Base-by-base conservation (phyloP, 148 eudicot genomes). In the Fagopyrum esculentum region DNA sequence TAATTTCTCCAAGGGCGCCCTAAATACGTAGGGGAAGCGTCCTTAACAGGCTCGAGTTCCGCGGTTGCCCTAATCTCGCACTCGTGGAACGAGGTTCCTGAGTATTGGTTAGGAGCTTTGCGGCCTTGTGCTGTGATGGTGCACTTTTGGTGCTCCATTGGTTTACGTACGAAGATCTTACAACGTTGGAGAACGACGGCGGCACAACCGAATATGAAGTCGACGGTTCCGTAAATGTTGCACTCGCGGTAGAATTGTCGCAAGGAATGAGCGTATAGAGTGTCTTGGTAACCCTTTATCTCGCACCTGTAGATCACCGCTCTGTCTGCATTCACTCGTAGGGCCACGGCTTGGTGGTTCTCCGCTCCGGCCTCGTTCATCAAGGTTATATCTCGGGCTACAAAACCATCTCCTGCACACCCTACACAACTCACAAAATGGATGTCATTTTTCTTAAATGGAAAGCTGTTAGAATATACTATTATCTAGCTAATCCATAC, bases 321-420 rank as follows among this genome's bases (percentile, higher is more conserved):
- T 0, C 76, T 74, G 49, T 84, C 85, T 0, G 85, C 74, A 1
- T 77, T 75, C 1, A 86, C 81, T 0, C 81, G 77, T 2, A 86
- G 79, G 0, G 89, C 89, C 4, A 86, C 89, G 5, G 89, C 89
- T 78, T 86, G 89, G 77, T 86, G 77, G 59, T 54, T 73, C 8
- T 47, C 19, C 8, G 89, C 82, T 2, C 86, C 89, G 0, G 89
- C 89, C 11, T 66, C 66, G 72, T 83, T 86, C 75, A 72, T 77
- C 47, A 86, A 86, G 6, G 86, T 84, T 11, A 86, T 84, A 56
- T 81, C 85, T 12, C 78, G 79, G 11, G 89, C 89, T 44, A 86
- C 70, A 64, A 86, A 84, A 1, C 85, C 80, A 2, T 29, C 8
- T 9, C 89, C 89, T 6, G 69, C 8, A 2, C 78, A 85, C 17